Evolutionary conservation across 495 filamentous ascomycete species (phyloP), one percentile per base, ranked within the genome.

Genomic region (Aspergillus indologenus): DNA sequence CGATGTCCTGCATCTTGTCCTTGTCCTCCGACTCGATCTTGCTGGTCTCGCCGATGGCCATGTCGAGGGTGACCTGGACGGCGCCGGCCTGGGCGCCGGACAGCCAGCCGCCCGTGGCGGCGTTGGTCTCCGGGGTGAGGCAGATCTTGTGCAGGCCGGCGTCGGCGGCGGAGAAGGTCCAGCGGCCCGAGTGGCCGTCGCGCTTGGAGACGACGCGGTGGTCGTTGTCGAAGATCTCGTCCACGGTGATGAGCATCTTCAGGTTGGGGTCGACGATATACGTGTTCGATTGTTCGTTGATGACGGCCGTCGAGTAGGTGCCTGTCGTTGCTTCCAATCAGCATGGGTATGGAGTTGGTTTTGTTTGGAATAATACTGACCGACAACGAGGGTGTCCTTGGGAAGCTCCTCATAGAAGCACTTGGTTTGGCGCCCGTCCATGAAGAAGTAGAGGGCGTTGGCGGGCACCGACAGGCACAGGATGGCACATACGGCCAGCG

Each of bases 341-440:
- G n/a, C n/a, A n/a, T n/a, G n/a, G n/a, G n/a, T n/a, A n/a, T n/a
- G n/a, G n/a, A n/a, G n/a, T n/a, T n/a, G n/a, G n/a, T n/a, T n/a
- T n/a, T n/a, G n/a, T n/a, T n/a, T n/a, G n/a, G n/a, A n/a, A n/a
- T n/a, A n/a, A n/a, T 18, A 61, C 81, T 58, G 79, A 90, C 88
- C 94, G 45, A 96, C 92, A 50, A 98, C 93, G 15, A 98, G 76
- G 1, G 94, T 98, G 76, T 97, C 95, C 78, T 98, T 96, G 50
- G 92, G 95, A 47, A 98, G 84, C 75, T 98, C 95, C 80, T 98
- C 94, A 77, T 89, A 96, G 86, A 98, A 98, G 76, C 94, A 98
- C 63, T 80, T 77, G 50, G 72, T 68, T 67, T 79, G 73, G 17
- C 84, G 82, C 62, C 88, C 89, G 67, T 98, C 92, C 73, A 98